phyloP scores from a whole-genome alignment of 2,329 filamentous ascomycete species.

The Tolypocladium capitatum region DNA sequence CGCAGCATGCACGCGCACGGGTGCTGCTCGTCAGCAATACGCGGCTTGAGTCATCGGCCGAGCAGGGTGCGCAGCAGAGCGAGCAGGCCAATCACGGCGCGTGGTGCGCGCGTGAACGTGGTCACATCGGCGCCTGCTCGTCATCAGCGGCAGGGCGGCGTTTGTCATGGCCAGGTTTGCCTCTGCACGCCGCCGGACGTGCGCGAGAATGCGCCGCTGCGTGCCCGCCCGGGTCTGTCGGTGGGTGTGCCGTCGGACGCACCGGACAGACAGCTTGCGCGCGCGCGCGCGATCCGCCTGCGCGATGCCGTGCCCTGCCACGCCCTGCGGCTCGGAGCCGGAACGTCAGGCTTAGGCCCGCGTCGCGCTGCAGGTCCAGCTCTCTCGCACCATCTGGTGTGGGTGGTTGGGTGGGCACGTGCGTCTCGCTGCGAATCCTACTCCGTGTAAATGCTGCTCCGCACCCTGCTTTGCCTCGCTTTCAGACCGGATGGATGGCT shows the following conservation, averaged over 20 bases:
- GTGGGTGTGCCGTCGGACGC: no score
- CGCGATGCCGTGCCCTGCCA: no score
- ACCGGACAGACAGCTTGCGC: neutral
- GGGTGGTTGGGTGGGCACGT: no score
- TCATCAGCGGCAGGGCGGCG: neutral
- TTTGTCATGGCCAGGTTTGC: neutral
- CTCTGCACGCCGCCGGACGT: no score
- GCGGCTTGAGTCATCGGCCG: constrained; percentile 4
- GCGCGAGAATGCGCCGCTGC: no score
- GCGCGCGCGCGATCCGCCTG: no score
- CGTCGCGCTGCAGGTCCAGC: neutral
- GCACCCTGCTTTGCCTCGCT: neutral
- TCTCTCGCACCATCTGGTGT: neutral
- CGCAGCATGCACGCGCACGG: no score
- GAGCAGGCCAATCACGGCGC: neutral
- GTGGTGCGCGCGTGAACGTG: neutral
- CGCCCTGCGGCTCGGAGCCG: no score
- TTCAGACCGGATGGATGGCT: neutral
- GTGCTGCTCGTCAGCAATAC: no score
- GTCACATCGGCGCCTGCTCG: neutral
- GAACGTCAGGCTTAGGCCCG: neutral
- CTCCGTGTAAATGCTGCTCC: no score
- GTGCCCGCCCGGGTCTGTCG: no score
- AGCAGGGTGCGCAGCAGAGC: neutral
- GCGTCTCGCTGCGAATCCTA: no score